These are phyloP conservation scores for Sclerotinia trifoliorum DNA, from an alignment of 2,329 filamentous ascomycete species.

Conservation along the genomic window DNA sequence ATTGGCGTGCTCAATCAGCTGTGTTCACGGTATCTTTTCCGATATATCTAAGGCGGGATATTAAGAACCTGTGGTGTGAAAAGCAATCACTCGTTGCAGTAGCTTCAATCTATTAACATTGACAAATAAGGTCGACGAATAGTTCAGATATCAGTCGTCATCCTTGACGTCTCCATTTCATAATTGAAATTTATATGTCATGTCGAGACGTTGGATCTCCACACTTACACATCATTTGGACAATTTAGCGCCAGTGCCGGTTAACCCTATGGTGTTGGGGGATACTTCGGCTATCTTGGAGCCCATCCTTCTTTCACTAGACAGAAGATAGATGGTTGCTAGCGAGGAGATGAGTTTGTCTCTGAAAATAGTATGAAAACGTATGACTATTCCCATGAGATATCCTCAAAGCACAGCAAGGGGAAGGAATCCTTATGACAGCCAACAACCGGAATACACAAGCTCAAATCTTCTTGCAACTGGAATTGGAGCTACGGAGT, in stretches of 20 bases:
- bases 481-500: background rate
- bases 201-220: background rate
- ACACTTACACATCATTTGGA: background rate
- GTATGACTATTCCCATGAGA: background rate
- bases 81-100: background rate
- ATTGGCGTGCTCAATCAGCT: conserved; percentile 6
- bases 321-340: background rate
- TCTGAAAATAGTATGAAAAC: background rate
- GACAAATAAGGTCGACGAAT: background rate
- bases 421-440: background rate
- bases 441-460: background rate
- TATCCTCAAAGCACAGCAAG: background rate
- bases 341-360: background rate
- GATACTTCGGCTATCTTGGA: background rate
- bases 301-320: background rate
- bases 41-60: background rate
- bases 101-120: background rate
- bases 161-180: background rate
- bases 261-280: background rate
- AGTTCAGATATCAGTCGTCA: background rate
- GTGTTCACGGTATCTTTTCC: background rate
- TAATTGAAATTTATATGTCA: background rate
- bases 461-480: background rate
- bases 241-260: background rate
- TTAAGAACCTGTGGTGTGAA: background rate